Base-by-base conservation (phyloP, 2,329 filamentous ascomycete species). In the Colletotrichum lupini region DNA sequence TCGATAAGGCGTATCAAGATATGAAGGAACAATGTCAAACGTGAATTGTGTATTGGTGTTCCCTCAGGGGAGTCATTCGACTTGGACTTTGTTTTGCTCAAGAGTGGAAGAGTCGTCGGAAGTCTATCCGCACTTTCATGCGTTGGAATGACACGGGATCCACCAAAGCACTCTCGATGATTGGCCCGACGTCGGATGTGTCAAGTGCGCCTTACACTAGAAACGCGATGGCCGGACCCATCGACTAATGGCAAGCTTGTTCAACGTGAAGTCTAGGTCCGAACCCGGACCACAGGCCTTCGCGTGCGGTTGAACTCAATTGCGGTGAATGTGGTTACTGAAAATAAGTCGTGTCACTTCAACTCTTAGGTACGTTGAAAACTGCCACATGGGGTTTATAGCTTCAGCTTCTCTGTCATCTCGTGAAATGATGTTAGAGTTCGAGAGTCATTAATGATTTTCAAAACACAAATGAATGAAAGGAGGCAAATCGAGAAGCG, bases 171-270 rank as follows among this genome's bases (percentile, higher is more conserved):
- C 26, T 28, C 49, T 55, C 22, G 2, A 28, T 68, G 64, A 68
- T 72, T 72, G 64, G 68, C 9, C 12, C 8, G 12, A 16, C 24
- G 3, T 9, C 28, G 32, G 4, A 58, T 72, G 64, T 68, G 64
- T 72, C 64, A 72, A 72, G 49, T 68, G 19, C 68, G 68, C 68
- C 68, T 72, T 72, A 63, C 64, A 72, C 64, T 68, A 63, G 28
- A 67, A 53, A 35, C 49, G 46, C 57, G n/a, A 49, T n/a, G 1
- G 53, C 37, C n/a, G 26, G 53, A 52, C 53, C 59, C 37, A 62
- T 58, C 35, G 1, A 42, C 35, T 37, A 26, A 53, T 35, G 19
- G 19, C 42, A 42, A 42, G 35, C 35, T 57, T 63, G 57, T 56
- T 37, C 26, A 63, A 24, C 19, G 19, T 24, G n/a, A 42, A 42